A percentile compares a stretch with the other conserved stretches of the same genome.
These are phyloP conservation scores for Reutealis trisperma DNA, from an alignment of 345 rosid species.

Conservation along the genomic window DNA sequence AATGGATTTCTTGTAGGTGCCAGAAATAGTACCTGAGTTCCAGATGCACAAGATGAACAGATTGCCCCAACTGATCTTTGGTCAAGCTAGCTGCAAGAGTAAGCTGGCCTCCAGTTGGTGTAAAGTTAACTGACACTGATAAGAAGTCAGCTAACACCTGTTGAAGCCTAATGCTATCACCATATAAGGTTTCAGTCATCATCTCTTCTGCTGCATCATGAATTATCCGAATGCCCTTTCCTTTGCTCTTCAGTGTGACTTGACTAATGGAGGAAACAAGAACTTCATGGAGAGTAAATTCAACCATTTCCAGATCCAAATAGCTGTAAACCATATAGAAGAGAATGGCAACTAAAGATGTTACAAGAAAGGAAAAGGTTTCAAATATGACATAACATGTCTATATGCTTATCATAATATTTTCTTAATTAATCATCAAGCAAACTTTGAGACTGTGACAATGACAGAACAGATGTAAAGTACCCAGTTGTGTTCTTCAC, in stretches of 20 bases:
- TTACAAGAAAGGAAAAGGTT: neutral
- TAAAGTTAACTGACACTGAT: constrained; percentile 50
- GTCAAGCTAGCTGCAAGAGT: constrained; percentile 53
- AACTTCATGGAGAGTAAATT: constrained; percentile 56
- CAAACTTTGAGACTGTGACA: neutral
- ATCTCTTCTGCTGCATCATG: constrained; percentile 56
- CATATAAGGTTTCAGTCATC: constrained; percentile 61
- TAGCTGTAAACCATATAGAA: constrained; percentile 41
- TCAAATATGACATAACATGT: neutral
- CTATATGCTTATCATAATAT: neutral
- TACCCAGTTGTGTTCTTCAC: neutral
- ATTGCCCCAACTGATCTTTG: constrained; percentile 63
- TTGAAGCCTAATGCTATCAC: constrained; percentile 84
- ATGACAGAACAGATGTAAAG: neutral
- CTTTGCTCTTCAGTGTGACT: constrained; percentile 65
- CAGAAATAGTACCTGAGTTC: constrained; percentile 61
- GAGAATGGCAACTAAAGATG: neutral
- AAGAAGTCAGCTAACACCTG: constrained; percentile 79
- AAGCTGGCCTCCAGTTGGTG: constrained; percentile 65
- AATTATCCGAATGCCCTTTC: constrained; percentile 52
- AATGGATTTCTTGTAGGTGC: neutral
- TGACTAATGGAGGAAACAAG: constrained; percentile 67
- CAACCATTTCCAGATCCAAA: constrained; percentile 82
- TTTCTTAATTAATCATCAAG: neutral
- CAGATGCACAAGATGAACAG: constrained; percentile 68